Evolutionary conservation across 164 flowering plant genomes (phyloP).

Genomic region (Piper betle): DNA sequence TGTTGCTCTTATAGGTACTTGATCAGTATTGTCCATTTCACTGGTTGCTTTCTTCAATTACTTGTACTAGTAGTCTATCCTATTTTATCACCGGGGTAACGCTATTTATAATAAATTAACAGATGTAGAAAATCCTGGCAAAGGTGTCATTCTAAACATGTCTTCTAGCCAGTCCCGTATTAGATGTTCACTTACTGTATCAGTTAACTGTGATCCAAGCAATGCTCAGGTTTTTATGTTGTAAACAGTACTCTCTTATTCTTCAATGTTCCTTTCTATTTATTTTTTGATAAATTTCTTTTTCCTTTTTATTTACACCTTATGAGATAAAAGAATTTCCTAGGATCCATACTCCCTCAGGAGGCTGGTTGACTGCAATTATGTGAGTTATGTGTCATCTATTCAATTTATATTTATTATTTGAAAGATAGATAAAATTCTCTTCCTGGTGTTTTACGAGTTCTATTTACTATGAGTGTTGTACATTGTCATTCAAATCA

Average conservation of each 20-base stretch:
- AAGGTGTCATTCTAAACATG: slow-evolving; percentile 64
- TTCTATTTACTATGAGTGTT: neutral
- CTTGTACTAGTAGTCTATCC: no score
- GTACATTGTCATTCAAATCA: no score
- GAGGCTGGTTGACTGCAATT: slow-evolving; percentile 46
- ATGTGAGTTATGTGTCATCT: slow-evolving; percentile 40
- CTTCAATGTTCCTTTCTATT: neutral
- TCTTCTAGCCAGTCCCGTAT: slow-evolving; percentile 14
- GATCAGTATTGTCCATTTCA: neutral
- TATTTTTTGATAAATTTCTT: neutral
- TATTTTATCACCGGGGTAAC: no score
- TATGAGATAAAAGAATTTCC: slow-evolving; percentile 1
- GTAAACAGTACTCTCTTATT: neutral
- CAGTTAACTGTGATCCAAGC: slow-evolving; percentile 52
- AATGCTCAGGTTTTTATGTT: slow-evolving; percentile 32
- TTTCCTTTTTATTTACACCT: neutral
- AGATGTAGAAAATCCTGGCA: slow-evolving; percentile 55
- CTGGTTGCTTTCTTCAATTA: neutral
- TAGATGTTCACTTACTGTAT: slow-evolving; percentile 72
- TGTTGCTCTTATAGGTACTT: slow-evolving; percentile 43
- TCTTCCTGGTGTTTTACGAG: neutral
- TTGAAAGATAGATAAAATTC: neutral
- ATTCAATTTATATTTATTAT: neutral
- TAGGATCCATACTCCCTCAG: slow-evolving; percentile 63
- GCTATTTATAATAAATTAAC: neutral